Evolutionary conservation across 306 rosid species (phyloP).

Genomic region (Rubus parviflorus): DNA sequence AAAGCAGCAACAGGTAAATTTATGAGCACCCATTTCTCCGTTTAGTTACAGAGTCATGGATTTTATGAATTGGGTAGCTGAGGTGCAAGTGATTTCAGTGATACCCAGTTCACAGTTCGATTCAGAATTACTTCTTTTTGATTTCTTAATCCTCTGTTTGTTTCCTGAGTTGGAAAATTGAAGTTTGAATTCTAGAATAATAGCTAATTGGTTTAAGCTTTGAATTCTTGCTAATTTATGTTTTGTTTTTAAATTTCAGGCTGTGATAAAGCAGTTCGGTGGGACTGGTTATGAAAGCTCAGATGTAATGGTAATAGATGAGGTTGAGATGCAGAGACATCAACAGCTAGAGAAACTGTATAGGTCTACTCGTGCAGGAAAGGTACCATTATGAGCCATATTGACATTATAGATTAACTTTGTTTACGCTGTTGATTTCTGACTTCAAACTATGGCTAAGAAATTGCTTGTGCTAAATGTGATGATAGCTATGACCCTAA

Average conservation of each 20-base stretch:
- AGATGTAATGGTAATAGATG: conserved; percentile 86
- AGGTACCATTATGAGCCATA: conserved; percentile 41
- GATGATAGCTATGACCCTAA: neutral
- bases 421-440: neutral
- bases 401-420: neutral
- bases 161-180: neutral
- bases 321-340: conserved; percentile 93
- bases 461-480: neutral
- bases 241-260: conserved; percentile 43
- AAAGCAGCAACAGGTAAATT: conserved; percentile 77
- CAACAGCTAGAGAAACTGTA: conserved; percentile 85
- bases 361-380: conserved; percentile 82
- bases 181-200: neutral
- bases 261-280: conserved; percentile 86
- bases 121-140: neutral
- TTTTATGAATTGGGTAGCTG: neutral
- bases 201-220: neutral
- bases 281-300: conserved; percentile 88
- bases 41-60: neutral
- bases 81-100: neutral
- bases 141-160: too few relatives aligned
- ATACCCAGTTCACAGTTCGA: neutral
- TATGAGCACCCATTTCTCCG: neutral
- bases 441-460: neutral
- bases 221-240: neutral